Evolutionary conservation across 306 rosid species (phyloP).

Genomic region (Cucumis melo): DNA sequence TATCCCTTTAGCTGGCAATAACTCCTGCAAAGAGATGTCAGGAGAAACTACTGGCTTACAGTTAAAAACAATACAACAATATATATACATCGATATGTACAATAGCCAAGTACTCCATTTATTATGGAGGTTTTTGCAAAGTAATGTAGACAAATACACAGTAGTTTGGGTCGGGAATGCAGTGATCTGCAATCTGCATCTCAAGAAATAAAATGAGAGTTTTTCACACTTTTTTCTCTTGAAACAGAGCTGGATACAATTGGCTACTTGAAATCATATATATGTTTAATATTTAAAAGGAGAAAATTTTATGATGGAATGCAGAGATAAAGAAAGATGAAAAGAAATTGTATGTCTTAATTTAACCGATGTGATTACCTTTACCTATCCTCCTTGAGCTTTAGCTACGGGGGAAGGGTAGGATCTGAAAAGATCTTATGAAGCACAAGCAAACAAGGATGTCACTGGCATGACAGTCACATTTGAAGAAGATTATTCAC

Average conservation of each 20-base stretch:
- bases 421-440: background rate
- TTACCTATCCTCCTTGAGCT: background rate
- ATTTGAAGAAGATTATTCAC: conserved; percentile 97
- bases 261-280: conserved; percentile 2
- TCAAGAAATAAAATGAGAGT: background rate
- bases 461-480: conserved; percentile 22
- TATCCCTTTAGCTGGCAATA: background rate
- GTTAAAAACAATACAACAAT: background rate
- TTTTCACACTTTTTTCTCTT: background rate
- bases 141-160: background rate
- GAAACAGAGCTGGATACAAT: background rate
- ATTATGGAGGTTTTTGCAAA: background rate
- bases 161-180: background rate
- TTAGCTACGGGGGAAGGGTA: background rate
- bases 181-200: background rate
- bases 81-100: background rate
- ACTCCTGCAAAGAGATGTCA: background rate
- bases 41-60: background rate
- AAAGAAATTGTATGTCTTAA: background rate
- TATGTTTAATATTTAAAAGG: background rate
- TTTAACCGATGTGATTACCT: background rate
- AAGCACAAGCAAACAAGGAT: background rate
- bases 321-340: background rate
- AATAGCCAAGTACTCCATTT: background rate
- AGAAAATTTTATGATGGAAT: background rate